Evolutionary conservation across 2,329 filamentous ascomycete genomes (phyloP).

Genomic region (Onygenales sp.): DNA sequence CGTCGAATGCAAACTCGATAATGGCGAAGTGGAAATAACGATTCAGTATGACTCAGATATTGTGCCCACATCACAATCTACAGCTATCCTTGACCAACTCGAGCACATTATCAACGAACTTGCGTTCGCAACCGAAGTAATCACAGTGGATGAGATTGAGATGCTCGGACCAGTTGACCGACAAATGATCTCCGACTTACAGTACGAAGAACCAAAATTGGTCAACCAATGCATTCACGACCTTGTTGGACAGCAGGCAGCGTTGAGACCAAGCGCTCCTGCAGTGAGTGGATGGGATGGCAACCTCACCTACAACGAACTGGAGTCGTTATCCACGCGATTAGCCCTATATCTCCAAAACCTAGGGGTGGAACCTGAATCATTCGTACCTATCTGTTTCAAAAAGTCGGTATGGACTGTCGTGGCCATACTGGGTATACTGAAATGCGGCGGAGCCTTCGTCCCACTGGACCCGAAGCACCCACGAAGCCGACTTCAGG

Average conservation of each 20-base stretch:
- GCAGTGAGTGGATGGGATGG: constrained; percentile 22
- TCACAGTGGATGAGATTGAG: not conserved
- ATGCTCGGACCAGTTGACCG: not conserved
- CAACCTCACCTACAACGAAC: constrained; percentile 25
- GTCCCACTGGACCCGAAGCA: constrained; percentile 32
- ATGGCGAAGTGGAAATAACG: constrained; percentile 17
- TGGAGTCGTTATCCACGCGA: constrained; percentile 29
- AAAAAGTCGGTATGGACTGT: constrained; percentile 36
- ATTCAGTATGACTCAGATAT: not conserved
- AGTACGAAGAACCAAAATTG: constrained; percentile 25
- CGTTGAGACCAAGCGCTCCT: constrained; percentile 7
- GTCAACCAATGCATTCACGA: constrained; percentile 9
- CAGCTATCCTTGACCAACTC: not conserved
- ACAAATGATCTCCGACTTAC: not conserved
- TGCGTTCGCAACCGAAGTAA: constrained; percentile 29
- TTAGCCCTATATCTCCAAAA: constrained; percentile 22
- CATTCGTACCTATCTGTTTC: constrained; percentile 30
- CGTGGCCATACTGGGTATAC: constrained; percentile 31
- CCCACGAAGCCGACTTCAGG: constrained; percentile 27
- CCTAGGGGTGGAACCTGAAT: constrained; percentile 31
- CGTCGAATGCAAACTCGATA: constrained; percentile 18
- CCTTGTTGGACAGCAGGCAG: constrained; percentile 6
- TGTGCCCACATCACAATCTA: not conserved
- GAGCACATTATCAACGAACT: constrained; percentile 14
- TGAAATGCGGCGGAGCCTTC: constrained; percentile 35